Evolutionary conservation across 768 basidiomycete species (phyloP).

Genomic region (Lanmaoa rubissima): DNA sequence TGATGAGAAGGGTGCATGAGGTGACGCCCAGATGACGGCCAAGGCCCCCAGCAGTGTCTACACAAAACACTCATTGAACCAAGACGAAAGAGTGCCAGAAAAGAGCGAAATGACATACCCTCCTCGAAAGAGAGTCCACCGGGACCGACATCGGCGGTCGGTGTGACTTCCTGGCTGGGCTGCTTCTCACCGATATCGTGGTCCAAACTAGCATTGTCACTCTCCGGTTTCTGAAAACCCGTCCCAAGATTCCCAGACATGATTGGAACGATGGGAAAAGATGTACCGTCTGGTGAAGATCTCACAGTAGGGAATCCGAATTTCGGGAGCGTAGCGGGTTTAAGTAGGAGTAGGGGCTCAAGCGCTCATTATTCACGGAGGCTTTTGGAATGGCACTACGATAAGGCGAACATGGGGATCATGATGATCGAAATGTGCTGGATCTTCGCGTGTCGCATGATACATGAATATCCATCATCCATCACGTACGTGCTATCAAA

Average conservation of each 20-base stretch:
- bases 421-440: too few relatives aligned
- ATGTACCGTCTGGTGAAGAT: neutral
- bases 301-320: neutral
- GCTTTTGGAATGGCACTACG: too few relatives aligned
- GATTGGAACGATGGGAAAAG: neutral
- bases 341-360: neutral
- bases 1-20: conserved; percentile 55
- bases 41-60: conserved; percentile 54
- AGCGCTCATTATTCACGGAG: too few relatives aligned
- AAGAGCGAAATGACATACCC: conserved; percentile 29
- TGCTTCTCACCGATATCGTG: neutral
- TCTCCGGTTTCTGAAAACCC: neutral
- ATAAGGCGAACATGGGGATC: neutral
- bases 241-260: conserved; percentile 13
- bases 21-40: conserved; percentile 57
- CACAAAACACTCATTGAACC: neutral
- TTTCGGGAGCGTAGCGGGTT: neutral
- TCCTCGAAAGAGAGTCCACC: conserved; percentile 51
- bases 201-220: neutral
- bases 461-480: too few relatives aligned
- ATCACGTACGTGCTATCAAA: too few relatives aligned
- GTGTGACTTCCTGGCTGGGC: neutral
- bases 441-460: too few relatives aligned
- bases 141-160: conserved; percentile 29
- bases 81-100: neutral